Base-by-base conservation (phyloP, 495 filamentous ascomycete species). In the Aspergillus affinis region DNA sequence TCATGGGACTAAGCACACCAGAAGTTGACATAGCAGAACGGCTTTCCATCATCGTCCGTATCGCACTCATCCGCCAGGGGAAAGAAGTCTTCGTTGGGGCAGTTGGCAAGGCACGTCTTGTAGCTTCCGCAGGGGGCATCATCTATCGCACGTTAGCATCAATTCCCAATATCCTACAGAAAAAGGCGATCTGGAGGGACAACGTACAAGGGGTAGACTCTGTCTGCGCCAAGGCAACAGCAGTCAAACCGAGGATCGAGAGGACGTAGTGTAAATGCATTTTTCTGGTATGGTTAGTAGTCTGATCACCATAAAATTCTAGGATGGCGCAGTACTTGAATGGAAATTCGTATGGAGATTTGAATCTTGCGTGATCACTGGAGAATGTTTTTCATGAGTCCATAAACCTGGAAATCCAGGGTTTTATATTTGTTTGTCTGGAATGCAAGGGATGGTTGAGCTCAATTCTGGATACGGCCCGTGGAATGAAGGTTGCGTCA, bases 31-130 rank as follows among this genome's bases (percentile, higher is more conserved):
- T 52, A 52, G 50, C 50, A 52, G 21, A 30, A n/a, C 0, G 56
- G 56, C 23, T 51, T 36, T 41, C 48, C 56, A 58, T 58, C 56
- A 15, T 51, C 48, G n/a, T 44, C 56, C 4, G 51, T 26, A 19
- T 52, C 48, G 15, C 56, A 58, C 1, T 29, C 27, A 51, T 58
- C 56, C 7, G 26, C 51, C 19, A 51, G 17, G 9, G 56, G 56
- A 15, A 58, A 51, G 10, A 58, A 58, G 48, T 58, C 56, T 29
- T 52, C 21, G 48, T 58, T 51, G 0, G 56, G 56, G 18, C 56
- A 58, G 2, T 5, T 52, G 8, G n/a, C 10, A 9, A 58, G 29
- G 15, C 56, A 58, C 0, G 15, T 51, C 45, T 51, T 51, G 23
- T 32, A 32, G 32, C 56, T 58, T n/a, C 56, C 56, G 48, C 56